Evolutionary conservation across 352 stramenopile genomes (phyloP).

Genomic region (Globisporangium canariense): DNA sequence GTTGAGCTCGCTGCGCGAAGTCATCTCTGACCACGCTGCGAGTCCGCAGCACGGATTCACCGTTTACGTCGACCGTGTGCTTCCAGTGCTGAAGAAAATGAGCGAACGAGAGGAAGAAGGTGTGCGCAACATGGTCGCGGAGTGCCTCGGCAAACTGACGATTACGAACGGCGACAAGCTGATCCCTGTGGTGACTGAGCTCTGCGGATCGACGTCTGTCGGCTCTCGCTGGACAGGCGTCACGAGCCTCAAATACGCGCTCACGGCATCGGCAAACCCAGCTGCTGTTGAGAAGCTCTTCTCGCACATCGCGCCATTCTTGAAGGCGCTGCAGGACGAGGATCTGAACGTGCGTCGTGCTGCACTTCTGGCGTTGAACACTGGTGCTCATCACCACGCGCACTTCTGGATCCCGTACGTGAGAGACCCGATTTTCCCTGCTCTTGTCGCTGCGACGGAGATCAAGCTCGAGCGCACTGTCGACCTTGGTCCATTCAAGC

Average conservation of each 20-base stretch:
- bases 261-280: conserved; percentile 38
- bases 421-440: conserved; percentile 87
- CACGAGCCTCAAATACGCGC: conserved; percentile 91
- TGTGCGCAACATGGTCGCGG: conserved; percentile 96
- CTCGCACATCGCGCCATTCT: conserved; percentile 84
- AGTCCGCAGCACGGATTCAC: conserved; percentile 74
- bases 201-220: conserved; percentile 57
- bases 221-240: conserved; percentile 89
- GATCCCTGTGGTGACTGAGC: conserved; percentile 86
- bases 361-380: conserved; percentile 95
- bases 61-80: conserved; percentile 80
- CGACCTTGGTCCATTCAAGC: conserved; percentile 98
- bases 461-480: conserved; percentile 96
- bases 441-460: conserved; percentile 87
- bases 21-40: conserved; percentile 86
- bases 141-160: conserved; percentile 95
- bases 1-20: conserved; percentile 94
- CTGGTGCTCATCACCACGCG: conserved; percentile 93
- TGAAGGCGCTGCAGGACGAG: conserved; percentile 92
- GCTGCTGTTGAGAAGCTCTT: conserved; percentile 49
- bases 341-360: conserved; percentile 94
- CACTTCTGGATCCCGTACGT: conserved; percentile 72
- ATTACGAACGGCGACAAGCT: conserved; percentile 88
- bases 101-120: conserved; percentile 93
- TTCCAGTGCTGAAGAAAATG: conserved; percentile 93